Base-by-base conservation (phyloP, 2,329 filamentous ascomycete genomes). In the Nectriaceae sp. region DNA sequence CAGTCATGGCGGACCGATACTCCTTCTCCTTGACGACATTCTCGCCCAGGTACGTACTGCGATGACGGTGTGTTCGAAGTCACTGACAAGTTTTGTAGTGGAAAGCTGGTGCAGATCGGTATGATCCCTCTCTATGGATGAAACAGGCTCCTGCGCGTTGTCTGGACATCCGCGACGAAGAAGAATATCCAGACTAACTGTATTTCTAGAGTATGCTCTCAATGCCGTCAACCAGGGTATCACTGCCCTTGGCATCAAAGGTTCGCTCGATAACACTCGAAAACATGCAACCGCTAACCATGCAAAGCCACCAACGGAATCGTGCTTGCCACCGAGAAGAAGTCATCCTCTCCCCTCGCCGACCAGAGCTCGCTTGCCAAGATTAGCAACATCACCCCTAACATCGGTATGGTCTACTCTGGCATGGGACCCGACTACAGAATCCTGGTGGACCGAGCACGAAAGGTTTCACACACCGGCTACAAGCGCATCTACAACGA, bases 401-500 rank as follows among this genome's bases (percentile, higher is more conserved):
- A 99, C 81, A 97, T 99, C 73, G 94, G 94, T 71, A 97, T 97
- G 90, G 94, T 99, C 65, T 99, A 99, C 78, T 92, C 91, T 44
- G 94, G 94, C 70, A 99, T 99, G 94, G 93, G 94, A 22, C 94
- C 94, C 51, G 94, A 99, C 74, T 99, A 97, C 78, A 87, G 94
- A 72, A 90, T 99, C 49, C 83, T 99, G 46, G 94, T 97, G 63
- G 94, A 99, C 79, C 93, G 92, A 74, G 94, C 94, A 62, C 91
- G 94, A 69, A 99, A 97, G 75, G 94, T 97, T 60, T 96, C 92
- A 47, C 94, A 99, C 77, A 96, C 94, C 40, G 88, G 87, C 72
- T 99, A 99, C 85, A 99, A 99, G 84, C 90, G 94, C 73, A 92
- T 99, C 78, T 99, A 99, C 81, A 99, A 99, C 76, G 94, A 99